Base-by-base conservation (phyloP, 2,329 filamentous ascomycete genomes). In the Tolypocladium inflatum region DNA sequence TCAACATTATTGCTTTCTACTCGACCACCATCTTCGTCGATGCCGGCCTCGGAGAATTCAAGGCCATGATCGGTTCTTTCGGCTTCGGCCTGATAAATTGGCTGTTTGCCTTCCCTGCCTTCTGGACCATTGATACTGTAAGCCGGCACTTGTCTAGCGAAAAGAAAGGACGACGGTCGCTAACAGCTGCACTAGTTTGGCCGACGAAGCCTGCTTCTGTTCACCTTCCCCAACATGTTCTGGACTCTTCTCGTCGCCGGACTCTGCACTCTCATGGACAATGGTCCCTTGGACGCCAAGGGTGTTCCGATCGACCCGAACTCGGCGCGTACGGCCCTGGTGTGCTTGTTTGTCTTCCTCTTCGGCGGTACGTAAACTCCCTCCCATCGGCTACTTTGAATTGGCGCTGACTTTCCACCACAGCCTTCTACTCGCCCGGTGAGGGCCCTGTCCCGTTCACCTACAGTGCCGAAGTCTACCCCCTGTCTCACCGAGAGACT, bases 1-100 rank as follows among this genome's bases (percentile, higher is more conserved):
- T 88, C 71, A 89, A 89, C 68, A 88, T 89, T 62, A 87, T 90
- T 59, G 84, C 86, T 1, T 90, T 90, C 70, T 90, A 90, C 72
- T 86, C 82, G 0, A 86, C 83, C 1, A 86, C 84, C 10, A 76
- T 85, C 53, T 85, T 85, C 68, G 65, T 71, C 45, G 70, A 86
- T 2, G 81, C 85, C 7, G 84, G 84, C 19, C 80, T 84, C 55
- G 68, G 61, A 45, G 72, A 78, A 2, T 81, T 80, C 63, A 73
- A 78, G 38, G 83, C 87, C 9, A 72, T 78, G 42, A 68, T 78
- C 11, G 75, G 75, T 0, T 78, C 77, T 0, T 75, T 78, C 50
- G 77, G 78, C 10, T 78, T 77, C 55, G 77, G 78, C 45, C 67
- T 85, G 23, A 76, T 86, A 62, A 86, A 86, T 64, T 87, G 86